Evolutionary conservation across 176 grass and related monocot species (phyloP), one percentile per base, ranked within the genome.

Genomic region (Triticum urartu): DNA sequence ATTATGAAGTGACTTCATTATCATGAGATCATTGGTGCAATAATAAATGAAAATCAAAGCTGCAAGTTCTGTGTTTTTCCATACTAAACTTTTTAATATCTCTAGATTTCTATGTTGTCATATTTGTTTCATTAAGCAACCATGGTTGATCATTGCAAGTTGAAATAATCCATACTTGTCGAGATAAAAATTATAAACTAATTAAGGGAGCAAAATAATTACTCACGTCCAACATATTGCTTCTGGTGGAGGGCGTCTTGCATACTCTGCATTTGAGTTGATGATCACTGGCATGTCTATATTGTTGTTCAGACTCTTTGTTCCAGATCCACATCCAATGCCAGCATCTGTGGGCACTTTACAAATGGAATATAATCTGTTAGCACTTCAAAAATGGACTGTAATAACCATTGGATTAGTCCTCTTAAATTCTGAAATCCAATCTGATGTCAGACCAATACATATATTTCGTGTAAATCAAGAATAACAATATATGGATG

Each of bases 251-350:
- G 81, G 68, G 54, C 24, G 54, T 83, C 68, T 73, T 83, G 81
- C 68, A 83, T 83, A 45, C 10, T 74, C 34, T 22, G 11, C 68
- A 83, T 36, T 83, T 62, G 81, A 83, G 71, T 18, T 43, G 68
- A 83, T 83, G 68, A 83, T 25, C 50, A 83, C 7, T 36, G 7
- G 33, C 47, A 39, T 72, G 33, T 24, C 32, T 26, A 72, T 40
- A 38, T 20, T 39, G 47, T 59, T 14, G n/a, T 59, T 4, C 9
- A 39, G 33, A 70, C 66, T 71, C 76, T 60, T 78, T 48, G 33
- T 22, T 69, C 33, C 11, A 56, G 65, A 70, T 34, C 50, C 64
- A 12, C 12, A 35, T 83, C 67, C 52, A 83, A 11, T 40, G 72
- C 61, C 36, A 73, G 22, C 52, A 83, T 18, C 32, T 83, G 54